These are phyloP conservation scores for Aquilaria agallochum DNA, from an alignment of 441 rosid species.

Conservation along the genomic window DNA sequence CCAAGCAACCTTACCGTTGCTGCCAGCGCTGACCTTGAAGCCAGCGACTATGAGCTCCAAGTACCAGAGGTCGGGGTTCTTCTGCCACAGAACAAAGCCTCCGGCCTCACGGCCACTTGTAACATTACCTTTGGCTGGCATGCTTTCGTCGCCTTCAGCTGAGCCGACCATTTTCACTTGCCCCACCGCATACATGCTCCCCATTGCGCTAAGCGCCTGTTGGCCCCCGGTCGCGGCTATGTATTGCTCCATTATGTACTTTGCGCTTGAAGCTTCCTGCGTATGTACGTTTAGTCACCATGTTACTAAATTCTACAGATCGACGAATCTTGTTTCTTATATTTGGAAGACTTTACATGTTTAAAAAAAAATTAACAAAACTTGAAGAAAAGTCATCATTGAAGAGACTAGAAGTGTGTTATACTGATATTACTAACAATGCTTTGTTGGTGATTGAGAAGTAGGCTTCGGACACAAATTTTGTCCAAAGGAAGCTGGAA, in stretches of 20 bases:
- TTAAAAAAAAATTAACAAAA: no score
- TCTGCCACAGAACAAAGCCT: conserved; percentile 89
- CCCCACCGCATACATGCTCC: conserved; percentile 86
- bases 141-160: conserved; percentile 51
- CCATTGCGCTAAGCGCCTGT: conserved; percentile 46
- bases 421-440: no score
- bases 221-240: conserved; percentile 84
- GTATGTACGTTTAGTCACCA: neutral
- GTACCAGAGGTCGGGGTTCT: conserved; percentile 87
- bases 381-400: no score
- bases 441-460: no score
- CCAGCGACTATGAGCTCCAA: conserved; percentile 83
- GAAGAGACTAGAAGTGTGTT: no score
- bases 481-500: conserved; percentile 48
- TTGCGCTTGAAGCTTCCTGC: conserved; percentile 84
- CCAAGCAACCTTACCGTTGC: conserved; percentile 92
- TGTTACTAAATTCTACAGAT: no score
- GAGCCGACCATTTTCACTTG: conserved; percentile 84
- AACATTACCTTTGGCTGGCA: conserved; percentile 34
- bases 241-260: conserved; percentile 82
- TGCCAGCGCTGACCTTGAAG: conserved; percentile 82
- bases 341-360: no score
- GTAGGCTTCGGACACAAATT: no score
- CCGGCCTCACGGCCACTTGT: conserved; percentile 48
- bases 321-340: no score